Evolutionary conservation across 1,284 basidiomycete genomes (phyloP), one percentile per base, ranked within the genome.

Genomic region (Phlebopus sp.): DNA sequence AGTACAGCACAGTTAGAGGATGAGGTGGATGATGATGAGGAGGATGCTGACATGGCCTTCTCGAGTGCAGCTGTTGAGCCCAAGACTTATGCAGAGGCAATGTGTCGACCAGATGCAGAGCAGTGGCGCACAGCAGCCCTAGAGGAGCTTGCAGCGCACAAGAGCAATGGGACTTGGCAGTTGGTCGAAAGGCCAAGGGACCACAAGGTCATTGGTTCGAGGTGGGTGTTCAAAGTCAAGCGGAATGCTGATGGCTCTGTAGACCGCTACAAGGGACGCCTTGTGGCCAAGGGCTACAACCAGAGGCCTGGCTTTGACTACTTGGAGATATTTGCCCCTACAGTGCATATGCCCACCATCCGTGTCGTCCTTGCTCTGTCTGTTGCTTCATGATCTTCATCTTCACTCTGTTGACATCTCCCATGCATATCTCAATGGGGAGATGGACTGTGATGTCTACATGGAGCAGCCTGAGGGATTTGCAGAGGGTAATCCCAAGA

Each of bases 271-370:
- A 60, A 59, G 31, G 54, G 38, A 25, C 27, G 51, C 18, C 19
- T 60, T 2, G 50, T 59, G 3, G 51, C 59, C 10, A 50, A 54
- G 32, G 54, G 57, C 5, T 51, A 50, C 27, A 37, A 27, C 0
- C 76, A 79, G 51, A 42, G 54, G 4, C 62, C 64, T 37, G 72
- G 75, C 2, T 49, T 72, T 21, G 69, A 79, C 55, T 77, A 66
- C 52, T 55, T 59, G 13, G 58, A 76, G 44, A 70, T 67, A 5
- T 75, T 70, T 50, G 59, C 72, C 2, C 70, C 71, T 11, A 69
- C 66, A 0, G 59, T 65, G 8, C 52, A 59, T 23, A 62, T 62
- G 42, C 52, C 59, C 0, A 57, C 69, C 2, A 51, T 75, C 4
- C 53, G 67, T 0, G 41, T 62, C 10, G 54, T 74, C n/a, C 47